These are phyloP conservation scores for Tolypocladium tundrense DNA, from an alignment of 2,329 filamentous ascomycete species.

Conservation along the genomic window DNA sequence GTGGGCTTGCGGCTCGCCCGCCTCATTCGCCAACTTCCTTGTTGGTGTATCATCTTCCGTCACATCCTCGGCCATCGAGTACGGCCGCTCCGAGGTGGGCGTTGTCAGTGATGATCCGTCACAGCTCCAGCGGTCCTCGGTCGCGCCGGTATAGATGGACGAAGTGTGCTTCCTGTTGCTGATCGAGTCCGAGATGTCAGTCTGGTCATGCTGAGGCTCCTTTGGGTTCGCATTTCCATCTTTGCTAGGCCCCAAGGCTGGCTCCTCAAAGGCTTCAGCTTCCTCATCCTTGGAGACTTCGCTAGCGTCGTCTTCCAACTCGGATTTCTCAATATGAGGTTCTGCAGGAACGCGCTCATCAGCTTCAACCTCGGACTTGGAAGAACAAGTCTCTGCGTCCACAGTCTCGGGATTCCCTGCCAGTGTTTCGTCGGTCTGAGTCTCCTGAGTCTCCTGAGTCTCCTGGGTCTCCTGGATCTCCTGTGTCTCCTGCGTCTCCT, in stretches of 20 bases:
- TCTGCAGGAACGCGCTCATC: not conserved
- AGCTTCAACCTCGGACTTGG: not conserved
- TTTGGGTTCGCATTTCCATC: not conserved
- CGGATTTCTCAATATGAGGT: not conserved
- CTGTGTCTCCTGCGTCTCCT: no score
- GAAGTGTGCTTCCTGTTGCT: slow-evolving; percentile 23
- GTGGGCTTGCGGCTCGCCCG: slow-evolving; percentile 3
- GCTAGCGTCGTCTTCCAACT: not conserved
- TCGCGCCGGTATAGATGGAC: slow-evolving; percentile 26
- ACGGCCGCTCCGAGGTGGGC: slow-evolving; percentile 25
- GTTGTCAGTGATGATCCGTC: slow-evolving; percentile 27
- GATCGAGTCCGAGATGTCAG: slow-evolving; percentile 17
- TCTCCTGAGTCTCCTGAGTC: not conserved
- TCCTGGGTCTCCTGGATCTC: not conserved
- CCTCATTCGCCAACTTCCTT: slow-evolving; percentile 15
- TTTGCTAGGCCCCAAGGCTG: not conserved
- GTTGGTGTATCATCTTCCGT: slow-evolving; percentile 20
- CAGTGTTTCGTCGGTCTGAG: not conserved
- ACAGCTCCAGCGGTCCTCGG: slow-evolving; percentile 25
- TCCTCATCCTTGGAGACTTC: not conserved
- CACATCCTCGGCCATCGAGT: slow-evolving; percentile 20
- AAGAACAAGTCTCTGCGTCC: not conserved
- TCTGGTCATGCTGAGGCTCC: slow-evolving; percentile 5
- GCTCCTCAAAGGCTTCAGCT: not conserved
- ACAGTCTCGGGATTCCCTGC: not conserved